phyloP scores from a whole-genome alignment of 2,329 filamentous ascomycete genomes.

The Trichophyton simii region DNA sequence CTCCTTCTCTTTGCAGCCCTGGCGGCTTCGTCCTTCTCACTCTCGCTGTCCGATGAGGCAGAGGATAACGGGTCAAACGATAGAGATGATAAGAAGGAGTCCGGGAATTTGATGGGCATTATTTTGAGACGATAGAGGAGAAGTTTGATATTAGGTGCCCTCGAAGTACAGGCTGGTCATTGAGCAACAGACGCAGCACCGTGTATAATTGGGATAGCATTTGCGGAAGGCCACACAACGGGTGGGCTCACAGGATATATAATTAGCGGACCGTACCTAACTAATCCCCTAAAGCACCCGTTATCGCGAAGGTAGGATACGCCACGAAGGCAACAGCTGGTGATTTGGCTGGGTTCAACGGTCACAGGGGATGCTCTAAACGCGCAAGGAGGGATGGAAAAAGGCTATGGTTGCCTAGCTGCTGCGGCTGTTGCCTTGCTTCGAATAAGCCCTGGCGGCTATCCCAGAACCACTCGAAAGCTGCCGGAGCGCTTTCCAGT shows the following conservation, averaged over 20 bases:
- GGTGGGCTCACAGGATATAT: neutral
- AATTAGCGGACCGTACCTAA: neutral
- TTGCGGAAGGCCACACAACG: constrained; percentile 2
- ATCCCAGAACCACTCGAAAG: neutral
- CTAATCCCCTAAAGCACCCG: neutral
- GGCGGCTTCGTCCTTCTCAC: constrained; percentile 26
- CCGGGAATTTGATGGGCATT: neutral
- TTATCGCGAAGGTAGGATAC: neutral
- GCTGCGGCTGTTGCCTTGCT: neutral
- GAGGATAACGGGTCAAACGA: constrained; percentile 24
- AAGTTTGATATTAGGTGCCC: constrained; percentile 14
- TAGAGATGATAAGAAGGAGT: constrained; percentile 18
- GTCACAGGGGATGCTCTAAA: neutral
- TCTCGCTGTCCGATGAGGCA: constrained; percentile 20
- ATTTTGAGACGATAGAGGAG: constrained; percentile 7
- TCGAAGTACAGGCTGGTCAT: constrained; percentile 1
- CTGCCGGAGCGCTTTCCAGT: neutral
- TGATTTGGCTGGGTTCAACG: neutral
- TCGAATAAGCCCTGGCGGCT: neutral
- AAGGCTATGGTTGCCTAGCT: neutral
- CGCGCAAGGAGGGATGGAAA: neutral
- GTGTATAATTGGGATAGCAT: constrained; percentile 7
- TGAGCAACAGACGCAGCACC: constrained; percentile 8
- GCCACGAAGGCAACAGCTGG: neutral
- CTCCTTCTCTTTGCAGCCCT: constrained; percentile 29